phyloP scores from a whole-genome alignment of 164 flowering plant species.

The Annona cherimola region DNA sequence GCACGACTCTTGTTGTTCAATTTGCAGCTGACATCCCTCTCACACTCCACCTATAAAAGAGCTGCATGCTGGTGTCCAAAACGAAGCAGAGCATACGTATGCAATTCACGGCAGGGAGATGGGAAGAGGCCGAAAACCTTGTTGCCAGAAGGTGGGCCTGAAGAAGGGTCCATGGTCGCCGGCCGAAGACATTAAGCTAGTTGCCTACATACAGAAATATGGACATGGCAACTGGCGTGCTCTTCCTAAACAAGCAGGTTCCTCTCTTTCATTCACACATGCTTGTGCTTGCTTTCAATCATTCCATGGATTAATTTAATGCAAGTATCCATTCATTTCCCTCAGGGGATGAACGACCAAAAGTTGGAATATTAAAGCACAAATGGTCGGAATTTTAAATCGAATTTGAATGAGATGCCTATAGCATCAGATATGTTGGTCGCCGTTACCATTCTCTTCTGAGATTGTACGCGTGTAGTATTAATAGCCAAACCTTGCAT shows the following conservation, averaged over 20 bases:
- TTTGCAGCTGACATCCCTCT: background rate
- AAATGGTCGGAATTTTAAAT: background rate
- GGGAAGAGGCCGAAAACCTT: slow-evolving; percentile 49
- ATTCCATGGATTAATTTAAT: background rate
- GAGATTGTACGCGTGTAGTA: background rate
- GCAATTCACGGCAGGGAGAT: background rate
- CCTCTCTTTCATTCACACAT: background rate
- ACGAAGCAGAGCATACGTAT: background rate
- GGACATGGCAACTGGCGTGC: slow-evolving; percentile 81
- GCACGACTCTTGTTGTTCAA: background rate
- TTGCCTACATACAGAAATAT: slow-evolving; percentile 48
- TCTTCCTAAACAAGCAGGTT: slow-evolving; percentile 70
- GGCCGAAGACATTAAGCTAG: slow-evolving; percentile 54
- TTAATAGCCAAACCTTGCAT: background rate
- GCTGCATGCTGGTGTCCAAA: background rate
- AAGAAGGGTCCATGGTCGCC: slow-evolving; percentile 81
- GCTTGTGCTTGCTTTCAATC: background rate
- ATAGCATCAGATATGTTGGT: background rate
- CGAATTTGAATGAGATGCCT: background rate
- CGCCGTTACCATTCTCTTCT: background rate
- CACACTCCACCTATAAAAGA: background rate
- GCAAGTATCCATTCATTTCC: background rate
- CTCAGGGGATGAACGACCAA: background rate
- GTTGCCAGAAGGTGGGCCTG: slow-evolving; percentile 64
- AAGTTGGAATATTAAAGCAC: background rate